Percentiles rank a stretch among this genome's conserved stretches.
These are phyloP conservation scores for Silene coronaria DNA, from an alignment of 179 eudicot genomes.

Conservation along the genomic window DNA sequence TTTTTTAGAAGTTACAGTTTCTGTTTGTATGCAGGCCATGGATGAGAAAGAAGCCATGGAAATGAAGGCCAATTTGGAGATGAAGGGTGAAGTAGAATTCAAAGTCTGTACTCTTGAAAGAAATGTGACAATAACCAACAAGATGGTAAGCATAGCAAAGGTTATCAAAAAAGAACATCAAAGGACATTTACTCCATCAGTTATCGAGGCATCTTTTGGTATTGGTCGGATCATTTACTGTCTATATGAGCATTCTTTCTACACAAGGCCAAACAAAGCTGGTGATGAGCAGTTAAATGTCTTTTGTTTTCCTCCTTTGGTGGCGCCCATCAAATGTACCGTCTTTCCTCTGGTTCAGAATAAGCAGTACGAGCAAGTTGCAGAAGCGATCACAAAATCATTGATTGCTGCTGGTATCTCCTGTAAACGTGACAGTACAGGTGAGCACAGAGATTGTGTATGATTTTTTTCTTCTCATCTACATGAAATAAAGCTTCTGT, in stretches of 20 bases:
- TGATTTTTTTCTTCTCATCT: too few species aligned
- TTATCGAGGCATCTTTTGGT: constrained; percentile 89
- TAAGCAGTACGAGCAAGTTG: constrained; percentile 61
- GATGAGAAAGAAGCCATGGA: constrained; percentile 87
- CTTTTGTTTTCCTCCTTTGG: constrained; percentile 80
- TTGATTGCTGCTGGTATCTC: constrained; percentile 68
- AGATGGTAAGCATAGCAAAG: constrained; percentile 71
- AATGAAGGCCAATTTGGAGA: constrained; percentile 69
- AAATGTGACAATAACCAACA: constrained; percentile 60
- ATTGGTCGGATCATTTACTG: constrained; percentile 90
- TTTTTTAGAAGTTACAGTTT: not conserved
- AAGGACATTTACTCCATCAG: constrained; percentile 83
- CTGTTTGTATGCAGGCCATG: constrained; percentile 57
- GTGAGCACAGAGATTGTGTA: too few species aligned
- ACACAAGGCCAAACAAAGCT: constrained; percentile 70
- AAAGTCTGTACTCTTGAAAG: constrained; percentile 67
- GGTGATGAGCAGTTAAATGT: constrained; percentile 83
- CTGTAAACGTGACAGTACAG: constrained; percentile 72
- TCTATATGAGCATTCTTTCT: constrained; percentile 83
- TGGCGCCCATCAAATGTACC: constrained; percentile 88
- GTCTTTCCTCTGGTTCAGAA: constrained; percentile 83
- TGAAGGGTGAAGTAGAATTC: constrained; percentile 71
- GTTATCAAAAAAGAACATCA: constrained; percentile 83
- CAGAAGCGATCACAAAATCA: constrained; percentile 57
- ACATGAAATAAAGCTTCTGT: not conserved